Conservation (phyloP, 192 early-diverging fungal species). For the Podila clonocystis region DNA sequence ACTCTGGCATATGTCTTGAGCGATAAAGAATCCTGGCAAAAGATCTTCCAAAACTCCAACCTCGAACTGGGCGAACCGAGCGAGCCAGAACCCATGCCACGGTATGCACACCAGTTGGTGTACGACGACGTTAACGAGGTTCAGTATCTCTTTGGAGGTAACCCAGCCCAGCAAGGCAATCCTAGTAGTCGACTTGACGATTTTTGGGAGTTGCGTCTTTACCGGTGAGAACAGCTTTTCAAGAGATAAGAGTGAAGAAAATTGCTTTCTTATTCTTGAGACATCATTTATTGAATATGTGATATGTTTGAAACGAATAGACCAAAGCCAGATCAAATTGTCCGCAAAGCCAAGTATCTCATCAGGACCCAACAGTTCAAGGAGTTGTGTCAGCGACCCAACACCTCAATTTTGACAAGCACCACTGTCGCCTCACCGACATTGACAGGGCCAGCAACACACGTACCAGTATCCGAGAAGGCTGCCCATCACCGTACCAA, state of each 20-base stretch:
- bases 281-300: not conserved
- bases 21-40: conserved; percentile 50
- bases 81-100: conserved; percentile 75
- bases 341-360: conserved; percentile 77
- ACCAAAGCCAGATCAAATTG: conserved; percentile 72
- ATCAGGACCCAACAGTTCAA: conserved; percentile 84
- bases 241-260: not conserved
- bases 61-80: conserved; percentile 23
- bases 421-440: conserved; percentile 4
- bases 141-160: conserved; percentile 96
- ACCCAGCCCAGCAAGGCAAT: conserved; percentile 76
- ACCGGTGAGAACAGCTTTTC: conserved; percentile 58
- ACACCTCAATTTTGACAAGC: conserved; percentile 28
- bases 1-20: conserved; percentile 45
- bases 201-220: conserved; percentile 82
- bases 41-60: conserved; percentile 49
- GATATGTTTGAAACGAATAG: conserved; percentile 1
- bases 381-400: conserved; percentile 73
- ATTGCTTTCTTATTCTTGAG: not conserved
- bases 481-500: not conserved
- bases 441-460: not conserved
- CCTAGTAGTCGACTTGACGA: conserved; percentile 78
- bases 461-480: not conserved
- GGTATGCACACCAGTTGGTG: conserved; percentile 93
- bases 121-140: conserved; percentile 77